Conservation (phyloP, 208 protist species). For the Wallacemonas rigidus region DNA sequence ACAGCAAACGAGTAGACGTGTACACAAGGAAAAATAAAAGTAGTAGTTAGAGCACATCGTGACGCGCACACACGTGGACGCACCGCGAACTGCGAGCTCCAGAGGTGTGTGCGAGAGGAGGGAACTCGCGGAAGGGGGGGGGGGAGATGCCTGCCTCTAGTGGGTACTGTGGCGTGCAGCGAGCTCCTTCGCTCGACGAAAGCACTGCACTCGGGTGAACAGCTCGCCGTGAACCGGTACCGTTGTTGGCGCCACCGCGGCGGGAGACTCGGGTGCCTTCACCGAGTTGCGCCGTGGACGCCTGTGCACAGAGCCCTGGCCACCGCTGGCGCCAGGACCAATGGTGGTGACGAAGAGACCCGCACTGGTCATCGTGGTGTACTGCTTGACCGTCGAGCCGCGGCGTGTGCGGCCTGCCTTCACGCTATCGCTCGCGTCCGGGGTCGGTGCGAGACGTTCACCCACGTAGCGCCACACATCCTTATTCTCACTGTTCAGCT, state of each 20-base stretch:
- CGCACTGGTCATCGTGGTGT: slow-evolving; percentile 4
- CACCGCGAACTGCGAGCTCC: no score
- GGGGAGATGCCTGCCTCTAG: background rate
- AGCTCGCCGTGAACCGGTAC: background rate
- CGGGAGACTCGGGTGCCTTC: background rate
- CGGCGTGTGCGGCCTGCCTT: background rate
- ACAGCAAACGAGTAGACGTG: no score
- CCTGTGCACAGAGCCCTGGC: background rate
- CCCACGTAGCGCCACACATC: slow-evolving; percentile 24
- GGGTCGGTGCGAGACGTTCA: slow-evolving; percentile 3
- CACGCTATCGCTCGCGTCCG: background rate
- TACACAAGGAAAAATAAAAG: no score
- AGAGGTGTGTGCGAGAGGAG: no score
- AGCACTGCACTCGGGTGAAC: slow-evolving; percentile 15
- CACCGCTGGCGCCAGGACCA: background rate
- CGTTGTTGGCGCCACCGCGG: background rate
- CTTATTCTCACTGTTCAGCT: slow-evolving; percentile 16
- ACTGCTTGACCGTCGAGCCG: background rate
- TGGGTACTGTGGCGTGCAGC: background rate
- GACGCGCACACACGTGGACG: no score
- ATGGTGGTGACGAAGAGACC: slow-evolving; percentile 6
- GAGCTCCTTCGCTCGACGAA: background rate
- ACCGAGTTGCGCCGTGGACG: background rate
- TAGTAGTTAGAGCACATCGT: no score
- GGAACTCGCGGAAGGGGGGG: background rate